A percentile compares a stretch with the other conserved stretches of the same genome.
These are phyloP conservation scores for Aspergillus kassunensis DNA, from an alignment of 495 filamentous ascomycete genomes.

Conservation along the genomic window DNA sequence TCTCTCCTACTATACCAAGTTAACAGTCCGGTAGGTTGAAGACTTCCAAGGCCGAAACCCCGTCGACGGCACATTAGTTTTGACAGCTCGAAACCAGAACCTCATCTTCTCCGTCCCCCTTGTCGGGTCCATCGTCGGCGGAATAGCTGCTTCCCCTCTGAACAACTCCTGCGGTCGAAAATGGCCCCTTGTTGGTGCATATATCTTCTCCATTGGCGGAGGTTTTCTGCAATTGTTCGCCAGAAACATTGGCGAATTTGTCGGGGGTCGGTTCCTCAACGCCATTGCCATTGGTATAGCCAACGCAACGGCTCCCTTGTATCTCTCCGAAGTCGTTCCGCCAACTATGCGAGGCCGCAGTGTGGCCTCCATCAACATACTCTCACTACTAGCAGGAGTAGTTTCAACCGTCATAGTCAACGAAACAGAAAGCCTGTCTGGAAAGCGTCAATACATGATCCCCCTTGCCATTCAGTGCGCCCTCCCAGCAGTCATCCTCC, in stretches of 20 bases:
- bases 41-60: conserved; percentile 33
- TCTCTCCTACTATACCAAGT: background rate
- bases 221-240: conserved; percentile 37
- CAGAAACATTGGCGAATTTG: conserved; percentile 32
- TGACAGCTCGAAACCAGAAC: conserved; percentile 37
- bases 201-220: conserved; percentile 32
- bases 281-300: conserved; percentile 31
- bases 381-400: conserved; percentile 32
- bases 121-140: conserved; percentile 32
- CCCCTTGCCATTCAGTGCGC: conserved; percentile 34
- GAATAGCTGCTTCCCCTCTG: conserved; percentile 30
- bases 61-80: conserved; percentile 19
- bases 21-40: conserved; percentile 20
- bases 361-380: conserved; percentile 35
- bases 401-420: conserved; percentile 33
- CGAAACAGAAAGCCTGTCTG: conserved; percentile 23
- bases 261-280: conserved; percentile 32
- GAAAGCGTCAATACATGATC: conserved; percentile 28
- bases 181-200: conserved; percentile 31
- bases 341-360: conserved; percentile 34
- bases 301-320: conserved; percentile 35
- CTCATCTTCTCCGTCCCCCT: conserved; percentile 35
- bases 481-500: conserved; percentile 26
- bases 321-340: conserved; percentile 37
- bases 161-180: conserved; percentile 35